phyloP scores from a whole-genome alignment of 176 grass and related monocot genomes.

The Carex scoparia region DNA sequence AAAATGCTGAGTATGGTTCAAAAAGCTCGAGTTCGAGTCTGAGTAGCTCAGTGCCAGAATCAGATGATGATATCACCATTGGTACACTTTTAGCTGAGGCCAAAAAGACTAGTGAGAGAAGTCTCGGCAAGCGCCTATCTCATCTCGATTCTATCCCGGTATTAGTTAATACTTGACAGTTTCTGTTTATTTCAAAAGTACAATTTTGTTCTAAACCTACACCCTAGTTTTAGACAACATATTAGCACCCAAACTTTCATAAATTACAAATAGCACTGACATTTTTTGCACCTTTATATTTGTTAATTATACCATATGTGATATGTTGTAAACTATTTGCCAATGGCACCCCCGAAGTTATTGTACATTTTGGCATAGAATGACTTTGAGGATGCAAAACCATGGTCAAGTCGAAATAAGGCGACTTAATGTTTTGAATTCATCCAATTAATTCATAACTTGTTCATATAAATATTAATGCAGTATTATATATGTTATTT shows the following conservation, averaged over 20 bases:
- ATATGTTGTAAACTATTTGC: background rate
- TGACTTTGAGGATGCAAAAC: background rate
- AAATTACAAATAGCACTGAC: background rate
- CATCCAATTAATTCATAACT: background rate
- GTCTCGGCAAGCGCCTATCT: slow-evolving; percentile 80
- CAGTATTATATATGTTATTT: background rate
- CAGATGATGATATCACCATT: slow-evolving; percentile 68
- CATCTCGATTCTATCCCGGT: slow-evolving; percentile 97
- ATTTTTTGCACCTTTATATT: background rate
- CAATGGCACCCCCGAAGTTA: background rate
- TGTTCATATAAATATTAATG: background rate
- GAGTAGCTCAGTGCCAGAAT: slow-evolving; percentile 69
- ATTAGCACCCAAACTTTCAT: background rate
- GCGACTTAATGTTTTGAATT: background rate
- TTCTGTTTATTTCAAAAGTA: background rate
- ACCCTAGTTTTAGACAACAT: background rate
- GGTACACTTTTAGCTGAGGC: slow-evolving; percentile 76
- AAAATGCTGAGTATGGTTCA: slow-evolving; percentile 40
- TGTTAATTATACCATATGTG: background rate
- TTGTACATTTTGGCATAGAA: background rate
- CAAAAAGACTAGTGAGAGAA: slow-evolving; percentile 44
- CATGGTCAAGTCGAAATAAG: background rate
- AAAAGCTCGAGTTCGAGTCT: slow-evolving; percentile 95
- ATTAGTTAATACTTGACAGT: slow-evolving; percentile 16
- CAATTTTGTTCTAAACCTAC: background rate